Conservation (phyloP, 768 basidiomycete species). For the Austroboletus eburneus region DNA sequence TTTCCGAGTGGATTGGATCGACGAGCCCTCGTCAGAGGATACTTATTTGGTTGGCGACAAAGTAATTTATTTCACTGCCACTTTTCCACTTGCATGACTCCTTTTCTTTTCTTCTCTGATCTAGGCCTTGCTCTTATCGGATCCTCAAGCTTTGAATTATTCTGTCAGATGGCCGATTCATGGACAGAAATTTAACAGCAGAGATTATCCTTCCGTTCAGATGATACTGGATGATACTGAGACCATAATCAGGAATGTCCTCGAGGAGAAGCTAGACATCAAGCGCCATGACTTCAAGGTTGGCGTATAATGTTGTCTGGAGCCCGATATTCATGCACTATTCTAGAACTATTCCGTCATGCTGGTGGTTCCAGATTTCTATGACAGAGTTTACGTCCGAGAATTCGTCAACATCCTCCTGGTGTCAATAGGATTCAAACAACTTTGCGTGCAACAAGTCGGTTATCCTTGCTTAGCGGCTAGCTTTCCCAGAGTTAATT, state of each 20-base stretch:
- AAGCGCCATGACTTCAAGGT: constrained; percentile 57
- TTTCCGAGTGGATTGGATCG: constrained; percentile 82
- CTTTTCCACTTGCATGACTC: constrained; percentile 2
- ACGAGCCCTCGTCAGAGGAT: constrained; percentile 43
- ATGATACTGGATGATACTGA: constrained; percentile 76
- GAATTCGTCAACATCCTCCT: constrained; percentile 73
- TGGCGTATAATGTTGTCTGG: constrained; percentile 11
- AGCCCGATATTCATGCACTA: background rate
- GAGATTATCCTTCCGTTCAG: constrained; percentile 70
- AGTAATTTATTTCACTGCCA: constrained; percentile 33
- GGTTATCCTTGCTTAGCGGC: background rate
- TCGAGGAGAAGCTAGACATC: constrained; percentile 62
- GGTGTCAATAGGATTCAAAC: constrained; percentile 83
- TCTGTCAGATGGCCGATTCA: constrained; percentile 78
- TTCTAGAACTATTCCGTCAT: constrained; percentile 80
- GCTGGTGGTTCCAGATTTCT: constrained; percentile 89
- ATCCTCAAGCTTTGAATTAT: constrained; percentile 67
- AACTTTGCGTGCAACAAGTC: constrained; percentile 89
- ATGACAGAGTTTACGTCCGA: constrained; percentile 78
- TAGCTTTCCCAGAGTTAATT: background rate
- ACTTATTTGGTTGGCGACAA: constrained; percentile 63
- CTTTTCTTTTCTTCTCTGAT: background rate
- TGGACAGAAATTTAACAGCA: constrained; percentile 77
- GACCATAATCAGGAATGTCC: constrained; percentile 54
- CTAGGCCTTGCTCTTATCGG: constrained; percentile 66